Base-by-base conservation (phyloP, 78 protist species). In the Emiliania huxleyi region DNA sequence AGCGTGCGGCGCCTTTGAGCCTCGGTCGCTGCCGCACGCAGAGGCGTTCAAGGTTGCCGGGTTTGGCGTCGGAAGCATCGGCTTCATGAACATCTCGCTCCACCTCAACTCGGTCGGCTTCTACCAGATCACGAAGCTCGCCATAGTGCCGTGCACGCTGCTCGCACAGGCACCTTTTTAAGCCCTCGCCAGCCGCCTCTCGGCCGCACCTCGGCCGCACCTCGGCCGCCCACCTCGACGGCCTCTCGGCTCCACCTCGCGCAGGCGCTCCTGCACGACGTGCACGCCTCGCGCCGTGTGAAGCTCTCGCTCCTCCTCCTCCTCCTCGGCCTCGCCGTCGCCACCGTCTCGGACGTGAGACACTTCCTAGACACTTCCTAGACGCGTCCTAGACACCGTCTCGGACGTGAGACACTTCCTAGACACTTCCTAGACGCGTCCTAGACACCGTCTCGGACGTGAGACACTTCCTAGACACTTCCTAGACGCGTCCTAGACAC, bases 51-150 rank as follows among this genome's bases (percentile, higher is more conserved):
- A 69, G 6, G 38, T 94, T 0, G 45, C 75, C 46, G 37, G 1
- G 44, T 2, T 92, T 2, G 90, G 90, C 46, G 75, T 92, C 90
- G 95, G 91, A 23, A 94, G 42, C 18, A 95, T 95, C 33, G 94
- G 92, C 19, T 81, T 95, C 42, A 87, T 52, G 33, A 95, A 95
- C 38, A 22, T 94, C 48, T 85, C 93, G 23, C 93, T 95, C 29
- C 38, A 29, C 2, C 85, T 38, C 96, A 95, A 95, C 46, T 45
- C 91, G 1, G 96, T 95, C 49, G 95, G 96, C 56, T 92, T 94
- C 55, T 95, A 95, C 88, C 97, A 95, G 93, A 42, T 40, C 33
- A 40, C 45, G 48, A 42, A 37, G 35, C 33, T 37, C 29, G 23
- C 22, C 46, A 37, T 37, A 29, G 35, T 77, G 49, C 33, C 48